Conservation (phyloP, 257 asterid species). For the Ocimum tenuiflorum region DNA sequence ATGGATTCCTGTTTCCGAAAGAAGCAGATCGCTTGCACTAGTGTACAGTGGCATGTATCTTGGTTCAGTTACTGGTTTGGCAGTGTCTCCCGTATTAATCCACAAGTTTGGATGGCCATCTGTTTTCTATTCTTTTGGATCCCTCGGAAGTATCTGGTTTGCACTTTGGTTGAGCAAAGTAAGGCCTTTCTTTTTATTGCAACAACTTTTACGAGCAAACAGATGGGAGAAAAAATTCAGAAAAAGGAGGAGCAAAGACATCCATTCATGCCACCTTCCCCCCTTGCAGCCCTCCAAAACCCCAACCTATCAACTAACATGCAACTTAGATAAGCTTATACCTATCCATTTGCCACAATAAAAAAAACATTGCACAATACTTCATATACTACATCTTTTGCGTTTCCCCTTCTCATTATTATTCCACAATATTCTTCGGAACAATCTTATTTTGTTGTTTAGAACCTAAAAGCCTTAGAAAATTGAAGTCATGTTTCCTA, state of each 20-base stretch:
- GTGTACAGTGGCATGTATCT: conserved; percentile 99
- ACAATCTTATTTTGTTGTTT: neutral
- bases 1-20: conserved; percentile 97
- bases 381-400: neutral
- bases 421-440: neutral
- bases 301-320: neutral
- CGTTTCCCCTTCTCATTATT: neutral
- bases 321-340: neutral
- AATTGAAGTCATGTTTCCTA: neutral
- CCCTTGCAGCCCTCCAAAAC: neutral
- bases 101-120: conserved; percentile 94
- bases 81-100: conserved; percentile 74
- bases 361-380: neutral
- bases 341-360: neutral
- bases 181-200: conserved; percentile 27
- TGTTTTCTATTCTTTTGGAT: conserved; percentile 90
- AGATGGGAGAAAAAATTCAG: neutral
- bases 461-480: neutral
- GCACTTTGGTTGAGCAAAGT: conserved; percentile 93
- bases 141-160: conserved; percentile 91
- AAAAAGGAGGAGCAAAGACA: neutral
- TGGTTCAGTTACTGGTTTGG: conserved; percentile 97
- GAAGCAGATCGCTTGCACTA: conserved; percentile 98
- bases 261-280: neutral
- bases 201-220: neutral